Conservation (phyloP, 768 basidiomycete species). For the Hygrocybe punicea region DNA sequence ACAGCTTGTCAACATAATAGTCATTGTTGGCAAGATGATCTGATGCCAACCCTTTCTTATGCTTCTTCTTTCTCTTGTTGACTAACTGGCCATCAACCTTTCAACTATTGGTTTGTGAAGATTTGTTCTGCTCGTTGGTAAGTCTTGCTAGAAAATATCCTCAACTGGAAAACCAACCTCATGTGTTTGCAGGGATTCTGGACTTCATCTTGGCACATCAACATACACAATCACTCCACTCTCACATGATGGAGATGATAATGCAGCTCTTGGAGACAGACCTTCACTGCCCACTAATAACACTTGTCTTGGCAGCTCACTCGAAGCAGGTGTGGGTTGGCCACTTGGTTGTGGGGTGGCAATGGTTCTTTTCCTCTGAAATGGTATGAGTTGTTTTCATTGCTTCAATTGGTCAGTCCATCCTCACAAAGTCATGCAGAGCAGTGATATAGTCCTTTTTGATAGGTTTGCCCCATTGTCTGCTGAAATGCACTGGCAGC, state of each 20-base stretch:
- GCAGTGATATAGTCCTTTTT: not conserved
- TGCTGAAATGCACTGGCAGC: not conserved
- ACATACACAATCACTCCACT: no score
- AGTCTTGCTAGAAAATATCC: no score
- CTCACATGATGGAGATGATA: no score
- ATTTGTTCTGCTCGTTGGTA: no score
- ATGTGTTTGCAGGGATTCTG: no score
- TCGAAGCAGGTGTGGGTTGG: not conserved
- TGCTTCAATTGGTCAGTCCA: not conserved
- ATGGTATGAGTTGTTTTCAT: not conserved
- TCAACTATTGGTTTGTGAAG: no score
- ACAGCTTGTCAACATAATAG: not conserved
- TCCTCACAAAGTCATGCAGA: not conserved
- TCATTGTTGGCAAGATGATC: not conserved
- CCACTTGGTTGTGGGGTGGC: not conserved
- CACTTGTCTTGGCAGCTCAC: not conserved
- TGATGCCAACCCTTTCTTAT: not conserved
- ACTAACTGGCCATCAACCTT: no score
- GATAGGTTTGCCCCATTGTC: not conserved
- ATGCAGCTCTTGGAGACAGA: not conserved
- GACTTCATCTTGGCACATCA: no score
- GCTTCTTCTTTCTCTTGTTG: no score
- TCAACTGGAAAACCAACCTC: no score
- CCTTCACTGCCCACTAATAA: not conserved
- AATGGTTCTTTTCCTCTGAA: not conserved